Evolutionary conservation across 139 green algal species (phyloP).

Genomic region (Asterochloris erici): DNA sequence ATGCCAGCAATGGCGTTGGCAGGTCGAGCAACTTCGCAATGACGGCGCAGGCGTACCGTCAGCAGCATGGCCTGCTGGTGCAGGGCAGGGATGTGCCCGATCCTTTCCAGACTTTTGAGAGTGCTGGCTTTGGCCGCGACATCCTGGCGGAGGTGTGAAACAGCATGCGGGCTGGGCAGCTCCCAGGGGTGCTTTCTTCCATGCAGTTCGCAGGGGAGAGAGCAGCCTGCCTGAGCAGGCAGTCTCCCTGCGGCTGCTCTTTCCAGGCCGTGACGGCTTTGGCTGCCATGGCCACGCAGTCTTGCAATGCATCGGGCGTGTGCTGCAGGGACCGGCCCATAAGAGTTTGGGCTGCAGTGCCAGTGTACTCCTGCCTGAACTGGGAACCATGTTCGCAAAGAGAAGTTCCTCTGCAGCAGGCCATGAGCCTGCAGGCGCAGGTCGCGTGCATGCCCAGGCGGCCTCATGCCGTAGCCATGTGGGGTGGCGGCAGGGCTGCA

Average conservation of each 20-base stretch:
- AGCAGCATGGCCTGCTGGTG: conserved; percentile 55
- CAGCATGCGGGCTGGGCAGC: too few relatives aligned
- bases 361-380: too few relatives aligned
- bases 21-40: conserved; percentile 18
- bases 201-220: not conserved
- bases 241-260: not conserved
- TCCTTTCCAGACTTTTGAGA: conserved; percentile 70
- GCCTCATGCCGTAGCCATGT: too few relatives aligned
- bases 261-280: not conserved
- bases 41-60: conserved; percentile 41
- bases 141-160: conserved; percentile 74
- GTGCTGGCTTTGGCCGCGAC: conserved; percentile 59
- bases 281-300: not conserved
- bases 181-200: not conserved
- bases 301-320: conserved; percentile 11
- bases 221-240: not conserved
- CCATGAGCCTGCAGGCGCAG: too few relatives aligned
- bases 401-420: too few relatives aligned
- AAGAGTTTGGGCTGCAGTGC: too few relatives aligned
- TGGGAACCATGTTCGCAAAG: too few relatives aligned
- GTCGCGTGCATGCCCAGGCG: too few relatives aligned
- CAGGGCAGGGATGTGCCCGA: conserved; percentile 53
- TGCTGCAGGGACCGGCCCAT: not conserved
- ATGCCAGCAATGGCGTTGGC: not conserved
- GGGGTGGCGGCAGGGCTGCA: too few relatives aligned